These are phyloP conservation scores for Elsinoe necatrix DNA, from an alignment of 2,329 filamentous ascomycete genomes.

Conservation along the genomic window DNA sequence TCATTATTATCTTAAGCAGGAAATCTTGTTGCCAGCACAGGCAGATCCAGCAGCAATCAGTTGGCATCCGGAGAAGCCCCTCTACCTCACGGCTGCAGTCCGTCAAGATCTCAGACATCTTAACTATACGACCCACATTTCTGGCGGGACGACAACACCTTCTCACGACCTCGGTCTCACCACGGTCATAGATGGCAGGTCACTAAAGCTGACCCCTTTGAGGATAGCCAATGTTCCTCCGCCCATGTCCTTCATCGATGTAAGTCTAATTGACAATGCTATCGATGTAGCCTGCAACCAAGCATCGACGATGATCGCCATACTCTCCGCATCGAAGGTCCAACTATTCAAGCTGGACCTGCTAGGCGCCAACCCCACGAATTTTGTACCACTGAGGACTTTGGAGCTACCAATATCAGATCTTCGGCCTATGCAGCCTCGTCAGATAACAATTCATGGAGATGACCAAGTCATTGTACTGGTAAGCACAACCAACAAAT, in stretches of 20 bases:
- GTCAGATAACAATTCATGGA: constrained; percentile 41
- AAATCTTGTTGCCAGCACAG: constrained; percentile 44
- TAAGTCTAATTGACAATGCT: constrained; percentile 53
- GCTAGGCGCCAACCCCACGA: constrained; percentile 44
- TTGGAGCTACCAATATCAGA: constrained; percentile 33
- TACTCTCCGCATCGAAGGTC: constrained; percentile 60
- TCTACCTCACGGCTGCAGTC: constrained; percentile 32
- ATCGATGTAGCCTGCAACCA: constrained; percentile 68
- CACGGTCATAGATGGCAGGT: constrained; percentile 75
- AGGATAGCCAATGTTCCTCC: constrained; percentile 78
- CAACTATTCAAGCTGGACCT: constrained; percentile 61
- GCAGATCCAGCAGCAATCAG: not conserved
- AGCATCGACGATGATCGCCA: constrained; percentile 57
- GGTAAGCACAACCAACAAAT: constrained; percentile 17
- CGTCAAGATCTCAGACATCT: constrained; percentile 25
- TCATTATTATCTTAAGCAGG: constrained; percentile 95
- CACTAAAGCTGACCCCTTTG: constrained; percentile 76
- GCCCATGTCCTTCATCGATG: constrained; percentile 78
- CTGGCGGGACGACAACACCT: constrained; percentile 59
- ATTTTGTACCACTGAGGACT: constrained; percentile 29
- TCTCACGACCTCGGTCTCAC: constrained; percentile 73
- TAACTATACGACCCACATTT: constrained; percentile 60
- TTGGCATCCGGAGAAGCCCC: constrained; percentile 82
- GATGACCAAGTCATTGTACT: constrained; percentile 32
- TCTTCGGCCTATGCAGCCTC: constrained; percentile 23